Base-by-base conservation (phyloP, 1,284 basidiomycete species). In the Cystobasidium sp. region DNA sequence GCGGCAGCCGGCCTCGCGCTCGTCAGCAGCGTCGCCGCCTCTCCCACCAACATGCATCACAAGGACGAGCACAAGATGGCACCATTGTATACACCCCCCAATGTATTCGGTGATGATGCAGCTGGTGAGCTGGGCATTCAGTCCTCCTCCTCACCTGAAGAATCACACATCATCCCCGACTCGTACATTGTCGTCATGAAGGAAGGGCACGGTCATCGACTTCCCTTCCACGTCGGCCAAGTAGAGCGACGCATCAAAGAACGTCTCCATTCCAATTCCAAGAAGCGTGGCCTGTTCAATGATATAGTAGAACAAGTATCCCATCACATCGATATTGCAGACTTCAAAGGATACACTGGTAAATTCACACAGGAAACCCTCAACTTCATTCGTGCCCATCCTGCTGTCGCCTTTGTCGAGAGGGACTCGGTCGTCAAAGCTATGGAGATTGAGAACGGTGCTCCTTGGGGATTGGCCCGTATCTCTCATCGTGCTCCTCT, bases 401-500 rank as follows among this genome's bases (percentile, higher is more conserved):
- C 95, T 20, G 94, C 96, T 82, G 94, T 99, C 64, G 92, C 90
- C 43, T 96, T 91, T 81, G 86, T 99, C 75, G 97, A 99, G 86
- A 88, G 86, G 76, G 97, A 99, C 85, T 93, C 96, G 84, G 85
- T 94, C 78, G 91, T 96, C 24, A 87, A 85, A 76, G 62, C 78
- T 8, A 77, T 80, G 12, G 81, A 82, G 51, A 80, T 84, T 74
- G 92, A 97, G 87, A 89, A 84, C 74, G 84, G 86, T 43, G 93
- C 96, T 24, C 94, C 96, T 71, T 98, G 97, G 97, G 94, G 97
- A 82, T 90, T 99, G 52, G 95, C 96, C 61, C 92, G 97, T 75
- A 88, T 99, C 81, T 95, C 93, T 78, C 97, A 99, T 85, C 90
- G 94, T 70, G 79, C 86, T 24, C 88, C 84, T 80, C 88, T 99